Percentiles rank a stretch among this genome's conserved stretches.
These are phyloP conservation scores for Globisporangium orthogonon DNA, from an alignment of 352 stramenopile species.

Conservation along the genomic window DNA sequence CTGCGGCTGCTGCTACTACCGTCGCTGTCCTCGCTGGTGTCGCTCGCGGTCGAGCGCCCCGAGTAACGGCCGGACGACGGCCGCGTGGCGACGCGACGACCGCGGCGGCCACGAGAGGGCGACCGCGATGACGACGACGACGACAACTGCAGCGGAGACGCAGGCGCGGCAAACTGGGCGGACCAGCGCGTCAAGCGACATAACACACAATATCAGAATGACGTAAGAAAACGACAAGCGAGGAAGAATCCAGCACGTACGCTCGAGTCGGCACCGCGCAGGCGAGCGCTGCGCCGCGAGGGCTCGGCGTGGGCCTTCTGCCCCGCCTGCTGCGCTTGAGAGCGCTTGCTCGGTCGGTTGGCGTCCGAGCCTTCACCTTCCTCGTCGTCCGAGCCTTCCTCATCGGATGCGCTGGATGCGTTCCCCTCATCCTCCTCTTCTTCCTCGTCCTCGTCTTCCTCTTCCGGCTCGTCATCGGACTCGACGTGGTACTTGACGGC, in stretches of 20 bases:
- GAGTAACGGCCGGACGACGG: not conserved
- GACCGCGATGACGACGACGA: conserved; percentile 2
- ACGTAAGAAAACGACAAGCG: too few species aligned
- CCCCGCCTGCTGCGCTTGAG: not conserved
- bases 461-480: conserved; percentile 28
- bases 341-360: not conserved
- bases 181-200: not conserved
- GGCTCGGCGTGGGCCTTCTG: conserved; percentile 2
- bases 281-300: conserved; percentile 9
- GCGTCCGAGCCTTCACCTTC: conserved; percentile 9
- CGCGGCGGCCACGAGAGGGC: conserved; percentile 4
- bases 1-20: not conserved
- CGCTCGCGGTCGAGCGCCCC: not conserved
- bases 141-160: not conserved
- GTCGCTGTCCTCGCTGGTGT: not conserved
- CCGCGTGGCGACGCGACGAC: conserved; percentile 12
- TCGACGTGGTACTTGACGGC: conserved; percentile 47
- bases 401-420: conserved; percentile 8
- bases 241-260: not conserved
- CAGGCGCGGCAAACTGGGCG: not conserved
- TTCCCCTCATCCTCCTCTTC: conserved; percentile 13
- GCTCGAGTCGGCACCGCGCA: not conserved
- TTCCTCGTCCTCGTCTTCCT: conserved; percentile 17
- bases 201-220: not conserved
- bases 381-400: conserved; percentile 8